Percentiles rank a stretch among this genome's conserved stretches.
Conservation (phyloP, 2,329 filamentous ascomycete genomes). For the Fusarium keratoplasticum region DNA sequence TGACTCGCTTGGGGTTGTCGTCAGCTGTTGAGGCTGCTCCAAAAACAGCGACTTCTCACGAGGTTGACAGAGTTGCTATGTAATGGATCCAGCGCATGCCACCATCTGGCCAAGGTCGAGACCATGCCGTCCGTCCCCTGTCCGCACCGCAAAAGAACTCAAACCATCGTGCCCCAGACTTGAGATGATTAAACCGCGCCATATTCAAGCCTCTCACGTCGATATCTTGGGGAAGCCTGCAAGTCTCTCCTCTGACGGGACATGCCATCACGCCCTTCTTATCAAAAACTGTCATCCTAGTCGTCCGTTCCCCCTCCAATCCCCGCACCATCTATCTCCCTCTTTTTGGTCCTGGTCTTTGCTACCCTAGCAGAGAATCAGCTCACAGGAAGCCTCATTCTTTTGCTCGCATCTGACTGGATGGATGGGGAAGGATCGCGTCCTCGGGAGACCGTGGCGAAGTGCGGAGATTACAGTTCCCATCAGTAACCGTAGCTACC, state of each 20-base stretch:
- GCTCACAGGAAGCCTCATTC: not conserved
- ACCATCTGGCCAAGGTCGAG: not conserved
- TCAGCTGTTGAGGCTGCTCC: not conserved
- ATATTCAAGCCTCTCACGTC: not conserved
- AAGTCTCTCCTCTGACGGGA: not conserved
- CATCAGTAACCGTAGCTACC: not conserved
- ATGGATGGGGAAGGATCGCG: not conserved
- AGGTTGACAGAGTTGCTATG: not conserved
- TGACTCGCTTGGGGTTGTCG: not conserved
- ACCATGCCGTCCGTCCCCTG: not conserved
- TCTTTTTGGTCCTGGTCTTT: not conserved
- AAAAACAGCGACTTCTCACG: not conserved
- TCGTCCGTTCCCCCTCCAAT: not conserved
- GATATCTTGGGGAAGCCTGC: slow-evolving; percentile 1
- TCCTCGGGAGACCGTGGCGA: not conserved
- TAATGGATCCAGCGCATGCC: not conserved
- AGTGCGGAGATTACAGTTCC: not conserved
- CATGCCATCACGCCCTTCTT: not conserved
- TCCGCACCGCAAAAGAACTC: not conserved
- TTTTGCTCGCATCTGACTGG: not conserved
- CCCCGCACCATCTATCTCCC: not conserved
- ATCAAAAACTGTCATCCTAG: not conserved
- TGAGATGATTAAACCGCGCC: not conserved
- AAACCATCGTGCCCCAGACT: not conserved
- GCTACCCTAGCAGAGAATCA: not conserved